A percentile compares a stretch with the other conserved stretches of the same genome.
Evolutionary conservation across 345 rosid genomes (phyloP).

Genomic region (Rhodamnia argentea): DNA sequence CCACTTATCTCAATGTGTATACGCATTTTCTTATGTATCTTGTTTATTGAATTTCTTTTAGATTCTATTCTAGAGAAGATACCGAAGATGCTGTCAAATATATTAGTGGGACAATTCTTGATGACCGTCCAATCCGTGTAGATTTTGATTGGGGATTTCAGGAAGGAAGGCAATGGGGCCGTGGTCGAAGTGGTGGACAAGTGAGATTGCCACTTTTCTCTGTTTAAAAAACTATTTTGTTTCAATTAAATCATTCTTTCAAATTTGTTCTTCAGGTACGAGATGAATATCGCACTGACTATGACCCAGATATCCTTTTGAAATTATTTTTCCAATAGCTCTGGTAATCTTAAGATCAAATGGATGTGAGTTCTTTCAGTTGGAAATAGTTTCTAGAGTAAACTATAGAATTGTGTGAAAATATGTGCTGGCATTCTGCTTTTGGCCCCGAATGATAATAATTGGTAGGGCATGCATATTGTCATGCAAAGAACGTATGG

Average conservation of each 20-base stretch:
- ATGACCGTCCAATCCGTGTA: conserved; percentile 94
- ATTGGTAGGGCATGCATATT: background rate
- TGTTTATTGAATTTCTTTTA: conserved; percentile 1
- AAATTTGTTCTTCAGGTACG: conserved; percentile 54
- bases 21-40: background rate
- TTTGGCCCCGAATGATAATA: background rate
- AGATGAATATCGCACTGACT: conserved; percentile 97
- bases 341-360: background rate
- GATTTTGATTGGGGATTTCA: conserved; percentile 99
- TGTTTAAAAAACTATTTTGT: background rate
- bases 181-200: conserved; percentile 99
- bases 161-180: conserved; percentile 99
- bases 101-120: conserved; percentile 93
- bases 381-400: background rate
- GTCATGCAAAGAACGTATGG: background rate
- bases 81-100: conserved; percentile 93
- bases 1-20: background rate
- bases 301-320: conserved; percentile 99
- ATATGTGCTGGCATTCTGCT: background rate
- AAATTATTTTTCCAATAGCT: background rate
- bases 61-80: conserved; percentile 95
- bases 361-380: background rate
- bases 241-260: background rate
- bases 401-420: background rate
- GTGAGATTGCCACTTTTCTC: conserved; percentile 16